Evolutionary conservation across 2,329 filamentous ascomycete species (phyloP), one percentile per base, ranked within the genome.

Genomic region (Hypoxylon sp.): DNA sequence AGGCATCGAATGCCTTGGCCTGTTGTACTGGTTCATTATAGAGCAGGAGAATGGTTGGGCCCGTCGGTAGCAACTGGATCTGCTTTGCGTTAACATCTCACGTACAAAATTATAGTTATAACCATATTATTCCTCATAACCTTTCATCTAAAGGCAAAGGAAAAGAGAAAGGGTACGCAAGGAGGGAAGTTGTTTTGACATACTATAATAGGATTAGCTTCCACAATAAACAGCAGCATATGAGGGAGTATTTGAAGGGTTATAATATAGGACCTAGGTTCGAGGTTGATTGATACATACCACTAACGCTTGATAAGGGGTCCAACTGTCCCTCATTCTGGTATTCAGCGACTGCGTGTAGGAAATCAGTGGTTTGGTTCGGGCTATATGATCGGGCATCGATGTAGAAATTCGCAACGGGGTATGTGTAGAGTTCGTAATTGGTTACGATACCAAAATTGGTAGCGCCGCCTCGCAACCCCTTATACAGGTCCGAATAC

Each of bases 371-470:
- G 1, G 72, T 73, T 42, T 70, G 62, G 44, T 72, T 68, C 24
- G 66, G 42, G 4, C 42, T 57, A 54, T 72, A 71, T 14, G 63
- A 48, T 37, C 69, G 72, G 31, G 67, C 63, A 10, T 74, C 70
- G 42, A 74, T 35, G 26, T 58, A 63, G 19, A 70, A 60, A 29
- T 65, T 39, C 5, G 46, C 55, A 22, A 62, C 59, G 8, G 72
- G 62, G 13, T 67, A 67, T 2, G 71, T 75, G 35, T 75, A 73
- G 24, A 76, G 63, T 31, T 76, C 74, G 59, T 77, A 78, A 24
- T 54, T 70, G 5, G 78, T 80, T 0, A 79, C 74, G 22, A 79
- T 75, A 9, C 76, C 78, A 47, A 79, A 77, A 51, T 79, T 80
- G 52, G 70, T 73, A 19, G 56, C 53, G 8, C 72, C 44, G 55